Evolutionary conservation across 208 protist genomes (phyloP).

Genomic region (Leishmania lainsoni): DNA sequence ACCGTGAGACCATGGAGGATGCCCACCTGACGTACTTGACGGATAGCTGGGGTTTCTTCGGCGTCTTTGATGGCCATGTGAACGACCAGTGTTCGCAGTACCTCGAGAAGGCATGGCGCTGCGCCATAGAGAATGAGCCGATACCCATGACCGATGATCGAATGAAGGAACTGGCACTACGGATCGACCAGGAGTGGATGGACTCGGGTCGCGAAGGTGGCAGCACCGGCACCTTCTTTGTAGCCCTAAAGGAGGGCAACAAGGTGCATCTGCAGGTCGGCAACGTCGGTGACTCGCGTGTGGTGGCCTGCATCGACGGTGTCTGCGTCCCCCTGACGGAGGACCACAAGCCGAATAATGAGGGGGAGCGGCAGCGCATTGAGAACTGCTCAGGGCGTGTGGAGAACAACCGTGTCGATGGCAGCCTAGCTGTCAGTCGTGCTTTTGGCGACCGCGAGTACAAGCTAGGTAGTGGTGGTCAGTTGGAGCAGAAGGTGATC

Average conservation of each 20-base stretch:
- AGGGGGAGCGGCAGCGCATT: constrained; percentile 86
- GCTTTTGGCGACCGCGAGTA: constrained; percentile 95
- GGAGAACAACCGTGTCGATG: constrained; percentile 92
- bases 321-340: constrained; percentile 86
- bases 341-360: constrained; percentile 95
- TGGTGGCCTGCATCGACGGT: constrained; percentile 87
- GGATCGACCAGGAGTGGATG: constrained; percentile 88
- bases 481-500: constrained; percentile 91
- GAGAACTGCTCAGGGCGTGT: constrained; percentile 91
- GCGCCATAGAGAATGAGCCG: constrained; percentile 58
- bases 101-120: constrained; percentile 76
- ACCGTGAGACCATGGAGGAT: constrained; percentile 92
- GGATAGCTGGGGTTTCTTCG: constrained; percentile 89
- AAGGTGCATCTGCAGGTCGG: constrained; percentile 87
- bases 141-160: constrained; percentile 84
- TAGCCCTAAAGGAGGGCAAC: constrained; percentile 71
- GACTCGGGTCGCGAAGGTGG: constrained; percentile 69
- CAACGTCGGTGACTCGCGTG: constrained; percentile 93
- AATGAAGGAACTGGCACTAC: constrained; percentile 81
- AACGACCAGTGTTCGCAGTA: constrained; percentile 87
- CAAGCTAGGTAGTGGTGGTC: constrained; percentile 76
- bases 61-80: constrained; percentile 91
- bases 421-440: constrained; percentile 92
- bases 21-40: constrained; percentile 83
- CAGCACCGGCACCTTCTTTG: constrained; percentile 91